Evolutionary conservation across 371 early-diverging fungal genomes (phyloP).

Genomic region (Mucor piriformis): DNA sequence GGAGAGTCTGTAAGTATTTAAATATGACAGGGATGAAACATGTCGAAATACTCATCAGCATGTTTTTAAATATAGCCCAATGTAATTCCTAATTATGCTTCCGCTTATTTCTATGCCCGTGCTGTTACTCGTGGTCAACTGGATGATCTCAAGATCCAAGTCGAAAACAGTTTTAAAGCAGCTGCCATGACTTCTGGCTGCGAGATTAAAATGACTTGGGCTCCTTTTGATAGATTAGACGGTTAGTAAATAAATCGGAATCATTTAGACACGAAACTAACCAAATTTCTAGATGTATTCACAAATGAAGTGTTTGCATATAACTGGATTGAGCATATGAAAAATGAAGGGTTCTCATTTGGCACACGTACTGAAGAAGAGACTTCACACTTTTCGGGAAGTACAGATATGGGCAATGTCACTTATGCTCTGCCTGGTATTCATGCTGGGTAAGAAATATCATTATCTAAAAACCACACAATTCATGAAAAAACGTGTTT

Average conservation of each 20-base stretch:
- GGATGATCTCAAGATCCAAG: slow-evolving; percentile 43
- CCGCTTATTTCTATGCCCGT: slow-evolving; percentile 60
- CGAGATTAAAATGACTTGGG: slow-evolving; percentile 54
- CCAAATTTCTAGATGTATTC: slow-evolving; percentile 41
- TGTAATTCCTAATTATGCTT: slow-evolving; percentile 66
- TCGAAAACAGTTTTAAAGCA: slow-evolving; percentile 63
- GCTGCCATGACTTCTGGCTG: slow-evolving; percentile 74
- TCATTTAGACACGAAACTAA: neutral
- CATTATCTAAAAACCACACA: neutral
- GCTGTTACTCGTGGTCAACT: slow-evolving; percentile 54
- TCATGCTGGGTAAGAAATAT: slow-evolving; percentile 23
- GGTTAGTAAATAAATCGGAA: slow-evolving; percentile 16
- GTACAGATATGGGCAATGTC: slow-evolving; percentile 80
- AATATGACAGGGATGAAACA: neutral
- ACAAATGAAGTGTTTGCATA: slow-evolving; percentile 60
- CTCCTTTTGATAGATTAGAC: slow-evolving; percentile 38
- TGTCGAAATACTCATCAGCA: neutral
- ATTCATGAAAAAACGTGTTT: slow-evolving; percentile 9
- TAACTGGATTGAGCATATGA: slow-evolving; percentile 59
- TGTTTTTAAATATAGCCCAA: slow-evolving; percentile 15
- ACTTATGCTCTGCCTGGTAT: slow-evolving; percentile 40
- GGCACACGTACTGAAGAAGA: slow-evolving; percentile 42
- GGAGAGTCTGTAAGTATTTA: slow-evolving; percentile 61
- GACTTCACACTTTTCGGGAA: slow-evolving; percentile 37
- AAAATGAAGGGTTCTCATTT: slow-evolving; percentile 42